Evolutionary conservation across 2,329 filamentous ascomycete genomes (phyloP), one percentile per base, ranked within the genome.

Genomic region (Ophidiomyces ophidiicola): DNA sequence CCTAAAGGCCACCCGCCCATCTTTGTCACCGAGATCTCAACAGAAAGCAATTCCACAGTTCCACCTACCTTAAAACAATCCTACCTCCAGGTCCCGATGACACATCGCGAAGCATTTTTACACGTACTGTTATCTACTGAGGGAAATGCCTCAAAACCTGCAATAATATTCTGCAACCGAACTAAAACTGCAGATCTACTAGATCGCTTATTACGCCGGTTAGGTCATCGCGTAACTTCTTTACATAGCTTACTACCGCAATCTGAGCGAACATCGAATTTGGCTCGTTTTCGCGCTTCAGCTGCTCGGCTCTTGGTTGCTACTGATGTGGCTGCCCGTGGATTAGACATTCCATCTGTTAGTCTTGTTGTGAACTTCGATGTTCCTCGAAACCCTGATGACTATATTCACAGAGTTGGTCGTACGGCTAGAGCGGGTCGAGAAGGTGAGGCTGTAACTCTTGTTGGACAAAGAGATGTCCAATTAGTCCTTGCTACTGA

Each of bases 331-430:
- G 90, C 90, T 1, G 83, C 86, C 14, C 76, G 90, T 59, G 90
- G 90, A 70, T 74, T 98, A 3, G 90, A 98, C 64, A 94, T 98
- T 45, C 88, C 88, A 1, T 82, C 86, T 49, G 88, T 96, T 5
- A 80, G 74, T 39, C 63, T 96, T 11, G 90, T 98, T 2, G 67
- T 98, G 55, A 96, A 98, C 62, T 98, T 87, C 61, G 90, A 98
- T 56, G 76, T 98, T 1, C 90, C 90, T 0, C 78, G 88, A n/a
- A 85, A 94, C 55, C 85, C 88, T 2, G 87, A 94, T 58, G 88
- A 94, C 61, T 98, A 98, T 59, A 90, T 98, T 48, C 90, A 98
- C 65, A 78, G 90, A 8, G 88, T 94, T 36, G 90, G 90, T 58
- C 80, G 90, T 62, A 98, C 90, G 8, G 90, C 90, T 3, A 79